Conservation (phyloP, 2,329 filamentous ascomycete species). For the Penicillium verrucosum region DNA sequence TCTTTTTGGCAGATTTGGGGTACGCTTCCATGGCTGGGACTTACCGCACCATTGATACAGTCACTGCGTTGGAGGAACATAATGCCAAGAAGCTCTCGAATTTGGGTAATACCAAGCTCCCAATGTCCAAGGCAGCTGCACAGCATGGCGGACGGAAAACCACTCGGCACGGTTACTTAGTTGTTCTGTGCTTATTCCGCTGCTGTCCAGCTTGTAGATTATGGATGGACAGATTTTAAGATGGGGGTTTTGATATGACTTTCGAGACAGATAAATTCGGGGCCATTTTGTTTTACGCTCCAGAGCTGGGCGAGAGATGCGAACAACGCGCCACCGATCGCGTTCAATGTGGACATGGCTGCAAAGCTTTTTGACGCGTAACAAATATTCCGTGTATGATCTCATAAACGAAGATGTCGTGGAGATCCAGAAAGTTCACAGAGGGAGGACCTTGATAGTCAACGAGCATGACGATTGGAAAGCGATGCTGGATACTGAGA, state of each 20-base stretch:
- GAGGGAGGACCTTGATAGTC: not conserved
- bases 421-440: not conserved
- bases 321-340: not conserved
- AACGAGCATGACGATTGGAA: not conserved
- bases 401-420: not conserved
- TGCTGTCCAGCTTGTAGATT: not conserved
- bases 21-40: slow-evolving; percentile 29
- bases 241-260: too few species aligned
- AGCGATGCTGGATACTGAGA: not conserved
- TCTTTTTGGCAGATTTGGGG: slow-evolving; percentile 36
- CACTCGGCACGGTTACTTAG: not conserved
- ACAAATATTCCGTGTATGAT: too few species aligned
- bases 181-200: not conserved
- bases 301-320: not conserved
- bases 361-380: not conserved
- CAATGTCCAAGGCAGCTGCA: slow-evolving; percentile 3
- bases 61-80: not conserved
- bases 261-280: not conserved
- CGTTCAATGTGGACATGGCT: too few species aligned
- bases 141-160: slow-evolving; percentile 6
- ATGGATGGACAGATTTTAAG: not conserved
- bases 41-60: slow-evolving; percentile 14
- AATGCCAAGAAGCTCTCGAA: not conserved
- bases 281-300: not conserved
- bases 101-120: not conserved